Conservation (phyloP, 805 yeast genomes). For the Myxozyma geophila region DNA sequence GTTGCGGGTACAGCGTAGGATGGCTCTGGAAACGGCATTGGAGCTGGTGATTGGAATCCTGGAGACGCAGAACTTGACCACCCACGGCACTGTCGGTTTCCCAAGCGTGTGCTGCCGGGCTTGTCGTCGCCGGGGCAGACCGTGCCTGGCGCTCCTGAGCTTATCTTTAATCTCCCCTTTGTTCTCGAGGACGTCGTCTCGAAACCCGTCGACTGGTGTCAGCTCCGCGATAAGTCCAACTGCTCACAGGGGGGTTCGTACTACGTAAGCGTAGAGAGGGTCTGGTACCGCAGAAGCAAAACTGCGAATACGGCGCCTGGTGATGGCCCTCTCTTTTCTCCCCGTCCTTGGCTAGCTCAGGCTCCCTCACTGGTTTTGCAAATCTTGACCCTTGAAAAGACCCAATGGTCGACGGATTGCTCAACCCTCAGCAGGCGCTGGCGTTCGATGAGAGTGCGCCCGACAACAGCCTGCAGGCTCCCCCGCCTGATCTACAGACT, state of each 20-base stretch:
- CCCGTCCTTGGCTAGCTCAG: neutral
- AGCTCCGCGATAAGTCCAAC: slow-evolving; percentile 3
- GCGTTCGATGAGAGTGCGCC: slow-evolving; percentile 1
- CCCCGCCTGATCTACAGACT: slow-evolving; percentile 7
- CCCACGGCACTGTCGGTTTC: neutral
- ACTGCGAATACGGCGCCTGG: neutral
- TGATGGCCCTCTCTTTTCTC: neutral
- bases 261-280: neutral
- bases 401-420: slow-evolving; percentile 15
- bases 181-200: no score
- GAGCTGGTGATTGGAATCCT: neutral
- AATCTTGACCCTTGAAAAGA: neutral
- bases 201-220: neutral
- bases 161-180: no score
- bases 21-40: neutral
- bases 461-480: slow-evolving; percentile 5
- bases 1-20: neutral
- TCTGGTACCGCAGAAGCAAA: slow-evolving; percentile 3
- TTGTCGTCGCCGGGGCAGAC: no score
- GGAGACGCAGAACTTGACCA: neutral
- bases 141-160: no score
- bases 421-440: slow-evolving; percentile 10
- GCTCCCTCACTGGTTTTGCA: neutral
- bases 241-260: neutral
- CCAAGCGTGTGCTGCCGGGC: no score